Base-by-base conservation (phyloP, 73 alveolate genomes). In the Paraurostyla sp. region DNA sequence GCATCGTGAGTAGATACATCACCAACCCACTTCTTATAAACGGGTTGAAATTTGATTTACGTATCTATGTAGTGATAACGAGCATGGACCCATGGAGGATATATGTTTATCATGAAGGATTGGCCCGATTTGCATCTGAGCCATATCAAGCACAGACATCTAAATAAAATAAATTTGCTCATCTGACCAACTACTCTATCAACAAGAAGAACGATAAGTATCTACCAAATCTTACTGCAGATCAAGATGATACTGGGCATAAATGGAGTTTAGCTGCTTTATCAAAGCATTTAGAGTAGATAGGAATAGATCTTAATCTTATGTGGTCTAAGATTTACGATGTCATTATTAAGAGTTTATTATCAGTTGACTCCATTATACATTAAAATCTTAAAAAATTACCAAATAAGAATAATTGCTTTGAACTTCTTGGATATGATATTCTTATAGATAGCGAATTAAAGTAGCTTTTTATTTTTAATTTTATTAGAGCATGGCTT, bases 401-500 rank as follows among this genome's bases (percentile, higher is more conserved):
- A 4, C 83, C 92, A 35, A 71, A 86, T 63, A 69, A 92, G 46
- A 92, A 90, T 20, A 96, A 94, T 88, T 95, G 97, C 78, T 96
- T 96, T 71, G 99, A 96, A 60, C 84, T 96, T 25, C 92, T 94
- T 51, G 98, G 99, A 2, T 96, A 88, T 54, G 99, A 96, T 87
- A 90, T 96, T 23, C 76, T 96, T n/a, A 65, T 96, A 27, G 98
- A 93, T 68, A 91, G 90, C 16, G 94, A 93, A 25, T 78, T 96
- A 16, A 93, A 94, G 85, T 75, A 75, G 22, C 4, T 20, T 36
- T 7, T 16, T 32, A 9, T 62, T 15, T 32, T 9, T 62, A 9
- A 62, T 32, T 25, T 62, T 62, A 27, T 52, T 62, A 75, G 87
- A 49, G 98, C 99, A 0, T 96, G 98, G 98, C 91, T 96, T 23